phyloP scores from a whole-genome alignment of 192 early-diverging fungal genomes.

The Gaertneriomyces sp. region DNA sequence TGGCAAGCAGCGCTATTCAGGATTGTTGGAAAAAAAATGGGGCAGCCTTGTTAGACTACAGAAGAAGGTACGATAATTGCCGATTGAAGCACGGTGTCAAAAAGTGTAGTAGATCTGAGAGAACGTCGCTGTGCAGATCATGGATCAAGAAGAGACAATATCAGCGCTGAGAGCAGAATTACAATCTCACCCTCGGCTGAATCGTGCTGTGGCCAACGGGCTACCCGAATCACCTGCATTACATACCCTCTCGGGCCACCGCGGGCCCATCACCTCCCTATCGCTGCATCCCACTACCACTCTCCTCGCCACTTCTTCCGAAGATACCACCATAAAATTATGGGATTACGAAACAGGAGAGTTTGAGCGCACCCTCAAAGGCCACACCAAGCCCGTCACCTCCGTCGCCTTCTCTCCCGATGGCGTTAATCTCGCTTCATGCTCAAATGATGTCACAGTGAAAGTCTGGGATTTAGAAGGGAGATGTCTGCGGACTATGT shows the following conservation, averaged over 20 bases:
- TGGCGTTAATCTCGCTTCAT: conserved; percentile 72
- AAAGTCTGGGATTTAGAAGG: conserved; percentile 93
- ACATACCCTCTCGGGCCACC: conserved; percentile 71
- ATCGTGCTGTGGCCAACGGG: conserved; percentile 59
- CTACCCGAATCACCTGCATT: conserved; percentile 80
- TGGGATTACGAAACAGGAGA: conserved; percentile 93
- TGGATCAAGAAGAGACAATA: conserved; percentile 85
- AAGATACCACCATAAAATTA: conserved; percentile 89
- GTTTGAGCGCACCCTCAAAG: conserved; percentile 88
- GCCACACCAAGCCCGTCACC: conserved; percentile 94
- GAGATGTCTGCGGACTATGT: conserved; percentile 76
- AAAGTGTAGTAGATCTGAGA: neutral
- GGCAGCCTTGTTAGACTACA: conserved; percentile 89
- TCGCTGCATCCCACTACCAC: conserved; percentile 85
- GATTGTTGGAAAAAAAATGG: conserved; percentile 90
- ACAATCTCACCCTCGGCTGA: conserved; percentile 21
- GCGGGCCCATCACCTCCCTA: conserved; percentile 74
- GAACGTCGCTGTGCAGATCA: conserved; percentile 56
- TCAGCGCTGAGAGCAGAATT: conserved; percentile 47
- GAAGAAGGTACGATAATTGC: conserved; percentile 59
- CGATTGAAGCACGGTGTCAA: neutral
- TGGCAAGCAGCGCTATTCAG: conserved; percentile 74
- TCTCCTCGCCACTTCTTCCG: conserved; percentile 78
- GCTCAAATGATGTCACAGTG: conserved; percentile 87
- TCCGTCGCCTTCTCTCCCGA: conserved; percentile 88